A percentile compares a stretch with the other conserved stretches of the same genome.
These are phyloP conservation scores for Phytophthora meadii DNA, from an alignment of 352 stramenopile species.

Conservation along the genomic window DNA sequence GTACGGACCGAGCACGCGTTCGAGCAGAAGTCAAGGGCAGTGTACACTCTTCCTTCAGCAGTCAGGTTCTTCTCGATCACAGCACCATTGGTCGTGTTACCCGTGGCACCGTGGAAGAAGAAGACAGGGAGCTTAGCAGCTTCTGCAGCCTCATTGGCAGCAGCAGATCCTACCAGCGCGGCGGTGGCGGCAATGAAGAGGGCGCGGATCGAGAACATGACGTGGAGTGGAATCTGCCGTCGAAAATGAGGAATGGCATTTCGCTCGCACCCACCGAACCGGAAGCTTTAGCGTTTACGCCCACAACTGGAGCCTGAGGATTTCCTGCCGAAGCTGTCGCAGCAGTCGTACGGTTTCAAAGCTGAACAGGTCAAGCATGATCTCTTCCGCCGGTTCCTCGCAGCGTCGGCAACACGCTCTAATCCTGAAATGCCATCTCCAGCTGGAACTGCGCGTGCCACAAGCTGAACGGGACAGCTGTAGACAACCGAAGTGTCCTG, in stretches of 20 bases:
- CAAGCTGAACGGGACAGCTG: constrained; percentile 13
- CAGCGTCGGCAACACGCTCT: constrained; percentile 22
- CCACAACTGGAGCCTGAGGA: neutral
- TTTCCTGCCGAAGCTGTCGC: constrained; percentile 24
- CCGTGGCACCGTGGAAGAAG: constrained; percentile 60
- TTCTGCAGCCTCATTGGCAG: constrained; percentile 21
- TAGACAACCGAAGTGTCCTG: constrained; percentile 34
- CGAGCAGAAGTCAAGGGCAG: constrained; percentile 53
- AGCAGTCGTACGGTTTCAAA: constrained; percentile 17
- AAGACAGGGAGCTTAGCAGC: constrained; percentile 33
- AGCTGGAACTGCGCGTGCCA: constrained; percentile 14
- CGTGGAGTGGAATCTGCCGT: constrained; percentile 7
- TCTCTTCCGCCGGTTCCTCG: neutral
- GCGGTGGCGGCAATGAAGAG: constrained; percentile 21
- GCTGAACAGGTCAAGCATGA: neutral
- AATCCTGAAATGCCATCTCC: constrained; percentile 29
- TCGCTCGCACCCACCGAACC: constrained; percentile 1
- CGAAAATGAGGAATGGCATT: constrained; percentile 24
- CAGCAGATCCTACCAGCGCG: constrained; percentile 14
- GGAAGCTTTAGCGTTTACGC: constrained; percentile 8
- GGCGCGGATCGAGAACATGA: constrained; percentile 27
- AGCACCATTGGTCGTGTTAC: constrained; percentile 37
- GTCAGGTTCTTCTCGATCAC: constrained; percentile 47
- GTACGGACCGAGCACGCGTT: constrained; percentile 46
- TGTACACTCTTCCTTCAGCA: constrained; percentile 42